phyloP scores from a whole-genome alignment of 1,139 yeast species.

The Taphrina pruni region DNA sequence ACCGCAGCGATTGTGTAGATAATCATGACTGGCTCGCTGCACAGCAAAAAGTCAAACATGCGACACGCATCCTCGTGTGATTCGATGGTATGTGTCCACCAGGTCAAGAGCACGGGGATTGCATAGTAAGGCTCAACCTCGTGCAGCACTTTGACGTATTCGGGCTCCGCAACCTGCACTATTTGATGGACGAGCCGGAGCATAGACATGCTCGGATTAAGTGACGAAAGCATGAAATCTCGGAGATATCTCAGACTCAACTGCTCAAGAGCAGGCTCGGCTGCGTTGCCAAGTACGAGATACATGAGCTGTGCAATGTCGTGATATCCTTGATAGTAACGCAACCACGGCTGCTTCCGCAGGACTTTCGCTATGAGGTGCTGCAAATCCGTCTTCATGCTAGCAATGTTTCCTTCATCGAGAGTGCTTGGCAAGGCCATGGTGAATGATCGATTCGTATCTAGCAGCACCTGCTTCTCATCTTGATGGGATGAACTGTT shows the following conservation, averaged over 20 bases:
- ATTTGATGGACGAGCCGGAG: slow-evolving; percentile 68
- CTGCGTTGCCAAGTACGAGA: slow-evolving; percentile 56
- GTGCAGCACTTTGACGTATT: slow-evolving; percentile 59
- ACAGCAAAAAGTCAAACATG: slow-evolving; percentile 68
- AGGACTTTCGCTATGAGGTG: slow-evolving; percentile 62
- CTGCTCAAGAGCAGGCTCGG: slow-evolving; percentile 60
- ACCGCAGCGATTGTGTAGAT: slow-evolving; percentile 38
- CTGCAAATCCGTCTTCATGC: slow-evolving; percentile 54
- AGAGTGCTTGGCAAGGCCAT: slow-evolving; percentile 46
- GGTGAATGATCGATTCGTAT: slow-evolving; percentile 70
- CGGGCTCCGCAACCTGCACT: slow-evolving; percentile 59
- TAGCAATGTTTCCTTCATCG: slow-evolving; percentile 48
- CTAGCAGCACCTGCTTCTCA: slow-evolving; percentile 76
- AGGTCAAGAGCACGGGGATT: slow-evolving; percentile 73
- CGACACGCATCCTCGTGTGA: slow-evolving; percentile 59
- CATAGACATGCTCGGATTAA: slow-evolving; percentile 71
- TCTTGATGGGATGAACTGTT: slow-evolving; percentile 53
- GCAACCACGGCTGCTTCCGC: slow-evolving; percentile 64
- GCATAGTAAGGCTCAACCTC: slow-evolving; percentile 65
- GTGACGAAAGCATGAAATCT: slow-evolving; percentile 79
- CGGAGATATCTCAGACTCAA: slow-evolving; percentile 69
- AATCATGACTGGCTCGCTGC: slow-evolving; percentile 51
- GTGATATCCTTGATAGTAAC: slow-evolving; percentile 90
- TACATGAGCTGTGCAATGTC: slow-evolving; percentile 76
- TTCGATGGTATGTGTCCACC: slow-evolving; percentile 74